Conservation (phyloP, 1,284 basidiomycete species). For the Fereydounia khargensis region DNA sequence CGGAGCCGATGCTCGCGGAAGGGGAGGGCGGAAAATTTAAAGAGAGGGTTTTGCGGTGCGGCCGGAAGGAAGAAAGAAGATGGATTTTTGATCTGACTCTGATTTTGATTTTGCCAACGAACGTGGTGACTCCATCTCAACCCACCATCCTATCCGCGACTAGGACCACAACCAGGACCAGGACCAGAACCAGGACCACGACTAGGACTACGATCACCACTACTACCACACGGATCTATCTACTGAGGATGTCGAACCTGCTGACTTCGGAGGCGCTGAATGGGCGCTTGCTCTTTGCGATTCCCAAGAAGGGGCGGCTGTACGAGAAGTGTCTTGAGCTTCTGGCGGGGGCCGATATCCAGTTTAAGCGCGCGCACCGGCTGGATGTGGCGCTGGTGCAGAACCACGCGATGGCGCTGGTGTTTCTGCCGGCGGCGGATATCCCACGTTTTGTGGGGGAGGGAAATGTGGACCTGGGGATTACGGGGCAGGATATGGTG, state of each 20-base stretch:
- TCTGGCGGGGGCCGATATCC: conserved; percentile 81
- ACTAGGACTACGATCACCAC: conserved; percentile 7
- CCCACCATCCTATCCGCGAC: no score
- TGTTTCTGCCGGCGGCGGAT: conserved; percentile 94
- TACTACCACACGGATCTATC: conserved; percentile 2
- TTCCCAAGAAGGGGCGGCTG: conserved; percentile 92
- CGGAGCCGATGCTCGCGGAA: no score
- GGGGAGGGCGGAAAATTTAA: no score
- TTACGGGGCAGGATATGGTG: conserved; percentile 96
- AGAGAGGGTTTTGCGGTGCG: no score
- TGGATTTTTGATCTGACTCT: no score
- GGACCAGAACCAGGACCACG: conserved; percentile 5
- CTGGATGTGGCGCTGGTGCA: conserved; percentile 88
- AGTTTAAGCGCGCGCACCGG: conserved; percentile 83
- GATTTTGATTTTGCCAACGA: no score
- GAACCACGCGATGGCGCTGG: conserved; percentile 91
- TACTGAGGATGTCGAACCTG: conserved; percentile 43
- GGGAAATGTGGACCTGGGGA: conserved; percentile 86
- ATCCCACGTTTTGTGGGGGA: conserved; percentile 98
- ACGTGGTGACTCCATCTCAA: no score
- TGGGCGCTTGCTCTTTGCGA: conserved; percentile 84
- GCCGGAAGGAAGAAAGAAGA: no score
- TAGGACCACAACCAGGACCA: conserved; percentile 8
- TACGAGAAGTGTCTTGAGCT: conserved; percentile 89
- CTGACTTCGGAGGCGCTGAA: conserved; percentile 57